A percentile compares a stretch with the other conserved stretches of the same genome.
Conservation (phyloP, 2,329 filamentous ascomycete species). For the Magnaporthiopsis incrustans region DNA sequence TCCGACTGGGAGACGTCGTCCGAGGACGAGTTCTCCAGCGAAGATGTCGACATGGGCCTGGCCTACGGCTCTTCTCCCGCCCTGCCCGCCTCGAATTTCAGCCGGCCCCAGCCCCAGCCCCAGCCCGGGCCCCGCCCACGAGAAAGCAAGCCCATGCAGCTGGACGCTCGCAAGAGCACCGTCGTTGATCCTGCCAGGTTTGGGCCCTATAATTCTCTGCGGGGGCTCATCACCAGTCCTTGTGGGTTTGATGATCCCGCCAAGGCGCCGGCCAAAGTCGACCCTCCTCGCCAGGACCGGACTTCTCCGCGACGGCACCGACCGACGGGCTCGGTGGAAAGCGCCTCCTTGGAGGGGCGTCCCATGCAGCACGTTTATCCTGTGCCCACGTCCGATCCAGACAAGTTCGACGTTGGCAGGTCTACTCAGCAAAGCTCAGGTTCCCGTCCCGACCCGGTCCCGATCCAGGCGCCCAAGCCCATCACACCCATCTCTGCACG, state of each 20-base stretch:
- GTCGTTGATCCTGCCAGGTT: slow-evolving; percentile 51
- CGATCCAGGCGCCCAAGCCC: slow-evolving; percentile 80
- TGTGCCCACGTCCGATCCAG: slow-evolving; percentile 57
- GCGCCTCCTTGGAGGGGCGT: slow-evolving; percentile 24
- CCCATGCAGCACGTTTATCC: slow-evolving; percentile 59
- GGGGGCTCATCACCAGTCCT: slow-evolving; percentile 45
- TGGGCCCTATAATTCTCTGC: slow-evolving; percentile 53
- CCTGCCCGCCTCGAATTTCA: slow-evolving; percentile 20
- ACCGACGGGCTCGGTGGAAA: slow-evolving; percentile 26
- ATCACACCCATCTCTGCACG: slow-evolving; percentile 62
- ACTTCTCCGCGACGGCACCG: slow-evolving; percentile 23
- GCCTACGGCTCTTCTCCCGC: slow-evolving; percentile 29
- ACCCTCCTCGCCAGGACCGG: slow-evolving; percentile 22
- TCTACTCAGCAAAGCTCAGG: slow-evolving; percentile 12
- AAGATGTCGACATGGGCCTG: slow-evolving; percentile 30
- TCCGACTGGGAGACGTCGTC: slow-evolving; percentile 49
- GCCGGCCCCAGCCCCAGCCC: slow-evolving; percentile 6
- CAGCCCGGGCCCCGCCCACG: background rate
- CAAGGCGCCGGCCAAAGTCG: background rate
- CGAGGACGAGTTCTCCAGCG: slow-evolving; percentile 27
- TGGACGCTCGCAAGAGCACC: slow-evolving; percentile 34
- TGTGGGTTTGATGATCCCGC: slow-evolving; percentile 43
- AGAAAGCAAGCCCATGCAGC: slow-evolving; percentile 15
- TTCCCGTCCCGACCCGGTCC: slow-evolving; percentile 50
- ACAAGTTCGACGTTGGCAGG: slow-evolving; percentile 49